phyloP scores from a whole-genome alignment of 2,329 filamentous ascomycete genomes.

The Penicillium decumbens region DNA sequence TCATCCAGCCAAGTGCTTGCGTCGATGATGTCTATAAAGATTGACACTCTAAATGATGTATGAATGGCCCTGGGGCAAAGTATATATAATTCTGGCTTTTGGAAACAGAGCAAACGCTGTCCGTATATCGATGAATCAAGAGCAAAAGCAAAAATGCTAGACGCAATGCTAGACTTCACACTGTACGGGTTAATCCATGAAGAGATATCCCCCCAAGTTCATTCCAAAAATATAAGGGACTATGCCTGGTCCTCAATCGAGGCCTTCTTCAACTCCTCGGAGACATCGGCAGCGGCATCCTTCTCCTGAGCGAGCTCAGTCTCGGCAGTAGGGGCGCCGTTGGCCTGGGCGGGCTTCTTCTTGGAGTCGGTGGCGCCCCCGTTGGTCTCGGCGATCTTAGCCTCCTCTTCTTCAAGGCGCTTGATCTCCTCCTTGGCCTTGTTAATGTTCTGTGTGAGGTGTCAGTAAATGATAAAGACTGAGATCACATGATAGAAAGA shows the following conservation, averaged over 20 bases:
- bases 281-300: slow-evolving; percentile 55
- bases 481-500: slow-evolving; percentile 13
- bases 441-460: slow-evolving; percentile 72
- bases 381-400: slow-evolving; percentile 43
- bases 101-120: slow-evolving; percentile 12
- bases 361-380: slow-evolving; percentile 48
- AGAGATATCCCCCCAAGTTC: slow-evolving; percentile 7
- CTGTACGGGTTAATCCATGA: slow-evolving; percentile 13
- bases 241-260: slow-evolving; percentile 54
- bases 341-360: slow-evolving; percentile 53
- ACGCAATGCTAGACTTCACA: slow-evolving; percentile 22
- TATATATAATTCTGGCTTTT: slow-evolving; percentile 12
- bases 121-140: slow-evolving; percentile 19
- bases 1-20: slow-evolving; percentile 4
- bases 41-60: too few species aligned
- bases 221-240: background rate
- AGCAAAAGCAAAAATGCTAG: slow-evolving; percentile 23
- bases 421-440: slow-evolving; percentile 96
- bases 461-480: slow-evolving; percentile 1
- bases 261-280: slow-evolving; percentile 57
- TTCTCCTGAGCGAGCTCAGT: slow-evolving; percentile 55
- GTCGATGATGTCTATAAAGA: background rate
- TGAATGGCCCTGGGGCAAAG: too few species aligned
- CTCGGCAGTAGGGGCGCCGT: slow-evolving; percentile 50
- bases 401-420: slow-evolving; percentile 68